Evolutionary conservation across 73 alveolate genomes (phyloP).

Genomic region (Paramecium pentaurelia): DNA sequence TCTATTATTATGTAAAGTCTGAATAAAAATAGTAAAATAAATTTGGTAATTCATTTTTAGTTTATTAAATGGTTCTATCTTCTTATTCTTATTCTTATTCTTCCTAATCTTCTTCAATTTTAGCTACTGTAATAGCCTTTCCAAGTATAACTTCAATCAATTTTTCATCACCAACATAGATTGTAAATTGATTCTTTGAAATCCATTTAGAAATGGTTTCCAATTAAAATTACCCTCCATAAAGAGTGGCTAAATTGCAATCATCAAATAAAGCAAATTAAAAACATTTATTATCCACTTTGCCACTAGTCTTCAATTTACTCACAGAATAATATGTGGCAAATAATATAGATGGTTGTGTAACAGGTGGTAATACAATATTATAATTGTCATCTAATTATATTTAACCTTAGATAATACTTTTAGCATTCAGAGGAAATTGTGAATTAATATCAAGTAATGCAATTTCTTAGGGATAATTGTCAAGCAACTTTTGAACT

Average conservation of each 20-base stretch:
- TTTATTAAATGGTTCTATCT: neutral
- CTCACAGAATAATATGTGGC: neutral
- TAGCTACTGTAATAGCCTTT: slow-evolving; percentile 24
- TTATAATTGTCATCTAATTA: neutral
- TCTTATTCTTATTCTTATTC: neutral
- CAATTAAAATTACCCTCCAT: neutral
- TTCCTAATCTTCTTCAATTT: slow-evolving; percentile 39
- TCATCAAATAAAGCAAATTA: slow-evolving; percentile 18
- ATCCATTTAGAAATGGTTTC: neutral
- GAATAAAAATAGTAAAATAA: neutral
- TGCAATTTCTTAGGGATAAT: neutral
- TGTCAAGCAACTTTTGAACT: neutral
- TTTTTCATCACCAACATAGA: slow-evolving; percentile 19
- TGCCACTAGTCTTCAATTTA: neutral
- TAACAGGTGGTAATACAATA: slow-evolving; percentile 20
- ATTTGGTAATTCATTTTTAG: neutral
- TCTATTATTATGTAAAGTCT: neutral
- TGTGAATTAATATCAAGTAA: neutral
- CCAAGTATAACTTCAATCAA: neutral
- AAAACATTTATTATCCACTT: neutral
- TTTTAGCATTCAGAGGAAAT: slow-evolving; percentile 1
- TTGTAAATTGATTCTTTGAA: neutral
- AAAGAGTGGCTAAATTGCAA: neutral
- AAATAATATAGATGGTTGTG: neutral
- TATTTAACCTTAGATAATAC: neutral